These are phyloP conservation scores for Pyrenochaeta sp. DNA, from an alignment of 2,329 filamentous ascomycete species.

Conservation along the genomic window DNA sequence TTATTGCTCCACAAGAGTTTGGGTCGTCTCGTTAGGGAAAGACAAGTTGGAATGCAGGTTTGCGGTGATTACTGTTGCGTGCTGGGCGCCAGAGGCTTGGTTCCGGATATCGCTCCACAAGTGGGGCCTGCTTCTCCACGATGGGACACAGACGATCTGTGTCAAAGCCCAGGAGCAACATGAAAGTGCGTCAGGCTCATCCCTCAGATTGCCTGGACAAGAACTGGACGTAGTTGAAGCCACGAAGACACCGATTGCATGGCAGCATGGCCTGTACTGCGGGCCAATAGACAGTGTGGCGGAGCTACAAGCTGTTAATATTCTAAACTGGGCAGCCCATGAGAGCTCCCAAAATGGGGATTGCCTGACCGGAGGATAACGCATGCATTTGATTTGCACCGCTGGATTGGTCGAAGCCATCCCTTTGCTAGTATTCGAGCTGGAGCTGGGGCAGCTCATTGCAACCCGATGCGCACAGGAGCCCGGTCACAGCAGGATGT, in stretches of 20 bases:
- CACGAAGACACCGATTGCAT: neutral
- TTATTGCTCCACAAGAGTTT: conserved; percentile 33
- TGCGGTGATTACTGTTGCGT: neutral
- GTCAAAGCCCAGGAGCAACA: neutral
- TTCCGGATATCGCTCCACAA: neutral
- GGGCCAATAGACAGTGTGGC: neutral
- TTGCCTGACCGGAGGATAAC: neutral
- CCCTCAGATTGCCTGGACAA: too few species aligned
- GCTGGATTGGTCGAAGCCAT: neutral
- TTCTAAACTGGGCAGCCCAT: neutral
- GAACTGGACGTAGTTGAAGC: neutral
- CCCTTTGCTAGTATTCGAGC: neutral
- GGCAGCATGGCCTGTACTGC: neutral
- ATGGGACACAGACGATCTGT: neutral
- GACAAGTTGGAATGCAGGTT: conserved; percentile 1
- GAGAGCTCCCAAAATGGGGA: neutral
- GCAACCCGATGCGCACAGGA: neutral
- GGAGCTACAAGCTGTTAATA: neutral
- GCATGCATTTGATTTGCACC: neutral
- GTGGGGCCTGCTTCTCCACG: neutral
- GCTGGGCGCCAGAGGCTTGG: neutral
- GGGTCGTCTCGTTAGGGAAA: conserved; percentile 1
- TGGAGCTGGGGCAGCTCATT: neutral
- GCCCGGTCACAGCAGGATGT: neutral
- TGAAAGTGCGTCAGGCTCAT: neutral